Evolutionary conservation across 805 yeast genomes (phyloP), one percentile per base, ranked within the genome.

Genomic region (Yamadazyma takamatsuzukensis): DNA sequence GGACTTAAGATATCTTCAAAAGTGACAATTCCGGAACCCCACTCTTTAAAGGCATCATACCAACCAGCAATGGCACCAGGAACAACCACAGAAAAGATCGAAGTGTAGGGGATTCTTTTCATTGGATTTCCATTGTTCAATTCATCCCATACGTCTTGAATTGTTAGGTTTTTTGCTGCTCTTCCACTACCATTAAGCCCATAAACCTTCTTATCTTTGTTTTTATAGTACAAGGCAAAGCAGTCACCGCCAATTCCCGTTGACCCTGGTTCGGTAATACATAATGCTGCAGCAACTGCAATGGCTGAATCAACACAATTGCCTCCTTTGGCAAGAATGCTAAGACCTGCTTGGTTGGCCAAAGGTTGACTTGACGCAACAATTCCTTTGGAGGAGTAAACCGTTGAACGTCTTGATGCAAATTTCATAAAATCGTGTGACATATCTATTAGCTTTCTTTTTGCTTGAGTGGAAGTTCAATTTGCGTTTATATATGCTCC

Each of bases 31-130:
- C 83, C 83, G 17, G 83, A 76, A 1, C 94, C 93, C 85, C 88
- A 83, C 37, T 56, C 61, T 25, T 74, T 78, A 23, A 72, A 59
- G 3, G 85, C 73, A 53, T 83, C 93, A 27, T 68, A 52, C 93
- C 93, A 84, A 0, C 86, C 90, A 5, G 86, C 85, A 29, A 83
- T 69, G 1, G 86, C 80, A 4, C 94, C 94, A 0, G 93, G 93
- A 4, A 83, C 88, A 32, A 78, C 80, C 6, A 80, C 74, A 0
- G 81, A 58, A 37, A 75, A 76, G 3, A 78, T 71, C 2, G 85
- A 78, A 18, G 60, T 59, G 9, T 47, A 47, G 0, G 76, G 76
- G 18, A 83, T 61, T 47, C 86, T 67, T 17, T 60, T 56, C 23
- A 74, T 63, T 7, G 63, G 53, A 25, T 72, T 57, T 12, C 73